These are phyloP conservation scores for Fusarium longipes DNA, from an alignment of 2,329 filamentous ascomycete species.

Conservation along the genomic window DNA sequence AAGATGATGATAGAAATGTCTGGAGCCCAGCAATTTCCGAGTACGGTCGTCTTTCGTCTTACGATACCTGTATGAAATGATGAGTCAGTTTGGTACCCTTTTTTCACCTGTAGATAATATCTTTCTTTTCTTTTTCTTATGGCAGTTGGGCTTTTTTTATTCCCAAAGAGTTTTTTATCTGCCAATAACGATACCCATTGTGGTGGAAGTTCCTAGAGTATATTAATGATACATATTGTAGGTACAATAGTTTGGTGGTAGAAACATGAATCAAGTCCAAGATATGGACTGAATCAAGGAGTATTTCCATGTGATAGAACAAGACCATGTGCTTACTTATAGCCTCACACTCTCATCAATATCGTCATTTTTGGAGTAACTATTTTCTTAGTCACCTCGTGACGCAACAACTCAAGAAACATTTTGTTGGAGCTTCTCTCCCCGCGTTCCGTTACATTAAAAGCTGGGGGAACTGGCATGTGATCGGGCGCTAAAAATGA, in stretches of 20 bases:
- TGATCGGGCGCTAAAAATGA: constrained; percentile 42
- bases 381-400: constrained; percentile 32
- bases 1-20: constrained; percentile 24
- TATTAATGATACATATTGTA: no score
- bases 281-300: not conserved
- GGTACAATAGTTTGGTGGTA: not conserved
- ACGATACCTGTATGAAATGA: constrained; percentile 26
- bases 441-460: constrained; percentile 19
- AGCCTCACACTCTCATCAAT: not conserved
- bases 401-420: constrained; percentile 26
- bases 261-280: constrained; percentile 15
- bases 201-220: not conserved
- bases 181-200: constrained; percentile 8
- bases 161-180: not conserved
- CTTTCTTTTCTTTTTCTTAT: not conserved
- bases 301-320: constrained; percentile 36
- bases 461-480: constrained; percentile 48
- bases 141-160: constrained; percentile 3
- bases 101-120: not conserved
- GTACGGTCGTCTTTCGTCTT: constrained; percentile 14
- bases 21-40: constrained; percentile 32
- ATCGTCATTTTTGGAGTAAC: constrained; percentile 27
- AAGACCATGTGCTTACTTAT: constrained; percentile 28
- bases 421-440: constrained; percentile 18
- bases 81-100: not conserved